phyloP scores from a whole-genome alignment of 345 rosid genomes.

The Firmiana major region DNA sequence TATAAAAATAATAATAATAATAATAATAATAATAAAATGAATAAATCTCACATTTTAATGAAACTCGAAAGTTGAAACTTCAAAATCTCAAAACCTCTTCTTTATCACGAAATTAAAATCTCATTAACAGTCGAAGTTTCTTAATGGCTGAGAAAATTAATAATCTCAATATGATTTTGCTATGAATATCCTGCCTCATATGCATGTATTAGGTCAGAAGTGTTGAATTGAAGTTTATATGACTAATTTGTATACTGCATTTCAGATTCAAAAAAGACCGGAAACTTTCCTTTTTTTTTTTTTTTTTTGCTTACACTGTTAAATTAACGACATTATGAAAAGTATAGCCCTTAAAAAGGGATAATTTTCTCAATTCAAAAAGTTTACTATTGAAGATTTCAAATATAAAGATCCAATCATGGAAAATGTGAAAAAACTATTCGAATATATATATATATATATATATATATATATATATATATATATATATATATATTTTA shows the following conservation, averaged over 20 bases:
- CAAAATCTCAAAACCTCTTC: too few species aligned
- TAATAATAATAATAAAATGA: too few species aligned
- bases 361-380: background rate
- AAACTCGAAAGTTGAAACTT: too few species aligned
- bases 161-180: background rate
- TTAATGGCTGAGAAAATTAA: background rate
- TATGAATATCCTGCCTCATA: too few species aligned
- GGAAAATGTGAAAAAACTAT: background rate
- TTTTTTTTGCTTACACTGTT: background rate
- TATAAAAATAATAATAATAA: too few species aligned
- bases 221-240: background rate
- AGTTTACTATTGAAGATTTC: background rate
- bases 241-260: background rate
- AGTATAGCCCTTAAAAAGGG: background rate
- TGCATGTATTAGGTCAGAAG: background rate
- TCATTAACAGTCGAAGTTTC: slow-evolving; percentile 2
- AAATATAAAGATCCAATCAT: background rate
- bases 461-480: too few species aligned
- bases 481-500: too few species aligned
- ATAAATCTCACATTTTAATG: too few species aligned
- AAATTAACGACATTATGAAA: background rate
- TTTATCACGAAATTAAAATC: too few species aligned
- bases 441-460: too few species aligned
- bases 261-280: background rate
- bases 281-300: background rate